Evolutionary conservation across 2,329 filamentous ascomycete species (phyloP), one percentile per base, ranked within the genome.

Genomic region (Canariomyces notabilis): DNA sequence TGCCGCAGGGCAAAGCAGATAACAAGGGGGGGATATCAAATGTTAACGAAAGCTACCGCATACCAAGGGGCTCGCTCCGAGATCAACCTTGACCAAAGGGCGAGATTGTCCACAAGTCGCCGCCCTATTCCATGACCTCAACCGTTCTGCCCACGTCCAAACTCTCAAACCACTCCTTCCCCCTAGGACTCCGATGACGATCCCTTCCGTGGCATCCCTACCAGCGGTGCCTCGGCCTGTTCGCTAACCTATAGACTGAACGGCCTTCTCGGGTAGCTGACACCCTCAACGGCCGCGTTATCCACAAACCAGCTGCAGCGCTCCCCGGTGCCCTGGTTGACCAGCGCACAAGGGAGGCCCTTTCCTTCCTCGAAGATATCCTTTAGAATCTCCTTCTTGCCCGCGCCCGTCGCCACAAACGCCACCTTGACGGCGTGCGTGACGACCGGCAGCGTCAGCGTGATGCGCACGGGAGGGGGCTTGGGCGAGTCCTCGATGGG

Each of bases 221-320:
- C 19, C 15, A 15, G 18, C 15, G n/a, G 34, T 31, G 19, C 26
- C 1, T 22, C 23, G 18, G 6, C 33, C 22, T 32, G 19, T 9
- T 20, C n/a, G 22, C 15, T 36, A 42, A 21, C 31, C 19, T 44
- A 61, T 15, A 80, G 63, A 51, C 61, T 66, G 59, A 77, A 79
- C 16, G 86, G 83, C 57, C 86, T 82, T 62, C 85, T 77, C 19
- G 90, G 88, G 63, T 88, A 96, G 50, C 75, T 73, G 11, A 98
- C 87, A 4, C 88, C 89, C 61, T 95, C 85, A 11, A 94, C 82
- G 37, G 93, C 91, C 4, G 86, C 74, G 60, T 82, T 77, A 64
- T 97, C 93, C 35, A 90, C 89, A 64, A 98, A 97, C 93, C 93
- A 98, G 69, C 83, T 93, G 61, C 89, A 89, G 59, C 89, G 85